These are phyloP conservation scores for Amaranthus palmeri DNA, from an alignment of 148 eudicot genomes.

Conservation along the genomic window DNA sequence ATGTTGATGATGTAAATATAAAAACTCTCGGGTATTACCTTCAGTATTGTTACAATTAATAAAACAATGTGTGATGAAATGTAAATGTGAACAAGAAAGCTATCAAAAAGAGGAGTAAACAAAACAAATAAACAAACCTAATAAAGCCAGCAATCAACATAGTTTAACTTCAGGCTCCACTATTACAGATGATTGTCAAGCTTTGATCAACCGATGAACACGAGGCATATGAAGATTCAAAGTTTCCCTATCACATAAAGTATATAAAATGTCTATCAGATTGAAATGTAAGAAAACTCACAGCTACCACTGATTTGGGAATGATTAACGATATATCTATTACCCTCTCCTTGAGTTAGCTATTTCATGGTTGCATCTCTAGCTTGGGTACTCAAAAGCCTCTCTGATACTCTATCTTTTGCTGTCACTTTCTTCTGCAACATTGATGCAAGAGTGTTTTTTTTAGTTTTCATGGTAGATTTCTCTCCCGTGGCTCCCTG, in stretches of 20 bases:
- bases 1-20: too few relatives aligned
- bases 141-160: too few relatives aligned
- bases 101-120: background rate
- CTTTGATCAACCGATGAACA: background rate
- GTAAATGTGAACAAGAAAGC: background rate
- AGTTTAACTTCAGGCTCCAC: background rate
- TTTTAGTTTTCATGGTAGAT: too few relatives aligned
- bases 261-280: background rate
- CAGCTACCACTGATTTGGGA: slow-evolving; percentile 60
- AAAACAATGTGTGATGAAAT: background rate
- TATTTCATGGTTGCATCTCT: too few relatives aligned
- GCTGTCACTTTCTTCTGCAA: too few relatives aligned
- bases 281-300: background rate
- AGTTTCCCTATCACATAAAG: background rate
- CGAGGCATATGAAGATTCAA: slow-evolving; percentile 4
- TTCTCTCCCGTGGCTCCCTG: too few relatives aligned
- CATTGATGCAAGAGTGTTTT: too few relatives aligned
- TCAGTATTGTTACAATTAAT: background rate
- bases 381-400: too few relatives aligned
- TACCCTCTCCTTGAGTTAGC: too few relatives aligned
- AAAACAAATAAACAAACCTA: slow-evolving; percentile 4
- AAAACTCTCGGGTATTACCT: background rate
- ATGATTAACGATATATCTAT: too few relatives aligned
- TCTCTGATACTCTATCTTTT: too few relatives aligned
- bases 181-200: background rate